These are phyloP conservation scores for Rubus parviflorus DNA, from an alignment of 306 rosid species.

Conservation along the genomic window DNA sequence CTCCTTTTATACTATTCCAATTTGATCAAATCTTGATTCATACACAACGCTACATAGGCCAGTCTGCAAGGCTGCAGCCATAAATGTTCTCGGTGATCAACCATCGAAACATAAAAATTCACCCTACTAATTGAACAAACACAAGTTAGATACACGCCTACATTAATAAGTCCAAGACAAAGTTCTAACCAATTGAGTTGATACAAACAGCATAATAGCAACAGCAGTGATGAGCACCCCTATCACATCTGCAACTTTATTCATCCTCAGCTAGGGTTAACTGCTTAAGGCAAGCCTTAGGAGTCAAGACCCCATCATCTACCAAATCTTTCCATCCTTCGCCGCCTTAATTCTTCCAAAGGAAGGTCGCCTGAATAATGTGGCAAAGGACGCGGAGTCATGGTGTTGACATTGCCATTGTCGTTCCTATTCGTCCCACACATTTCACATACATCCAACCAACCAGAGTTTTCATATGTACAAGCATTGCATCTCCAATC, in stretches of 20 bases:
- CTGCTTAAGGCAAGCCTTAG: neutral
- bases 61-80: no score
- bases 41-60: neutral
- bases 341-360: conserved; percentile 58
- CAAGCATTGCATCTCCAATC: conserved; percentile 79
- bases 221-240: neutral
- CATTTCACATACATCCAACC: conserved; percentile 63
- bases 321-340: conserved; percentile 69
- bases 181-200: neutral
- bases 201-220: neutral
- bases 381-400: conserved; percentile 21
- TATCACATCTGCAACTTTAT: neutral
- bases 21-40: neutral
- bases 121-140: neutral
- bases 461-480: conserved; percentile 62
- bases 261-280: neutral
- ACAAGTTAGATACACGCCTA: neutral
- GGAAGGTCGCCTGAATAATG: conserved; percentile 31
- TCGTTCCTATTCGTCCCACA: conserved; percentile 54
- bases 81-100: neutral
- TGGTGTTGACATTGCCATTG: conserved; percentile 19
- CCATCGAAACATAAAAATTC: neutral
- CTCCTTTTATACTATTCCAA: neutral
- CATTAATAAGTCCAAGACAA: neutral
- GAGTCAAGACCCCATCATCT: conserved; percentile 18